A percentile compares a stretch with the other conserved stretches of the same genome.
These are phyloP conservation scores for Cercospora canescens DNA, from an alignment of 2,329 filamentous ascomycete genomes.

Conservation along the genomic window DNA sequence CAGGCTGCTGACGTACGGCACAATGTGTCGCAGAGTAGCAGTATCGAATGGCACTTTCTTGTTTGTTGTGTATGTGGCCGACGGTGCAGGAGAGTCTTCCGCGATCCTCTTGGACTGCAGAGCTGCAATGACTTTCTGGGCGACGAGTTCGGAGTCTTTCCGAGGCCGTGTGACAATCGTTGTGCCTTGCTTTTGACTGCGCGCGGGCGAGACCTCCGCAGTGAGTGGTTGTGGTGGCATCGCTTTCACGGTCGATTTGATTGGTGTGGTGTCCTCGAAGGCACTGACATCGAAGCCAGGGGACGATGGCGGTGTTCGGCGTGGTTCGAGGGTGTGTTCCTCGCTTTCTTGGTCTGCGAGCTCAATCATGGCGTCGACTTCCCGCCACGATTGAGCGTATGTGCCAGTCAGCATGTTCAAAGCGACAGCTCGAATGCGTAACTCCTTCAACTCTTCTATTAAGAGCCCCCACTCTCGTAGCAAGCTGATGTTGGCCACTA, in stretches of 20 bases:
- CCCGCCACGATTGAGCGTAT: slow-evolving; percentile 67
- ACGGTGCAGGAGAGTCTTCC: slow-evolving; percentile 30
- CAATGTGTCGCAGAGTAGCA: slow-evolving; percentile 62
- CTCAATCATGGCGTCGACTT: slow-evolving; percentile 84
- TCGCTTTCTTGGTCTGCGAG: slow-evolving; percentile 70
- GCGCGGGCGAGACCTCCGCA: not conserved
- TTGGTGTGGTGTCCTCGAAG: slow-evolving; percentile 50
- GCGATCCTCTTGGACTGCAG: slow-evolving; percentile 45
- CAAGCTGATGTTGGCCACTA: slow-evolving; percentile 80
- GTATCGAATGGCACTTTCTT: slow-evolving; percentile 68
- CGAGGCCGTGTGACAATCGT: slow-evolving; percentile 46
- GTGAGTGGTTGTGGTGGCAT: slow-evolving; percentile 6
- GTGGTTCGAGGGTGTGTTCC: slow-evolving; percentile 51
- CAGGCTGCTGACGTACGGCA: slow-evolving; percentile 53
- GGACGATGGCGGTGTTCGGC: slow-evolving; percentile 56
- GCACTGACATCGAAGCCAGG: slow-evolving; percentile 60
- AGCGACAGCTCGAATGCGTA: slow-evolving; percentile 68
- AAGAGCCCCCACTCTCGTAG: slow-evolving; percentile 77
- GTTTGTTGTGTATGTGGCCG: slow-evolving; percentile 27
- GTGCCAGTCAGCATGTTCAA: slow-evolving; percentile 65
- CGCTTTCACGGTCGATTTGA: slow-evolving; percentile 2
- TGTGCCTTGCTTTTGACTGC: not conserved
- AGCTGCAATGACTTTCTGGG: slow-evolving; percentile 62
- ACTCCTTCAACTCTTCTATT: slow-evolving; percentile 79
- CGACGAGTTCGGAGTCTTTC: slow-evolving; percentile 59